Evolutionary conservation across 1,284 basidiomycete species (phyloP), one percentile per base, ranked within the genome.

Genomic region (Moesziomyces parantarcticus): DNA sequence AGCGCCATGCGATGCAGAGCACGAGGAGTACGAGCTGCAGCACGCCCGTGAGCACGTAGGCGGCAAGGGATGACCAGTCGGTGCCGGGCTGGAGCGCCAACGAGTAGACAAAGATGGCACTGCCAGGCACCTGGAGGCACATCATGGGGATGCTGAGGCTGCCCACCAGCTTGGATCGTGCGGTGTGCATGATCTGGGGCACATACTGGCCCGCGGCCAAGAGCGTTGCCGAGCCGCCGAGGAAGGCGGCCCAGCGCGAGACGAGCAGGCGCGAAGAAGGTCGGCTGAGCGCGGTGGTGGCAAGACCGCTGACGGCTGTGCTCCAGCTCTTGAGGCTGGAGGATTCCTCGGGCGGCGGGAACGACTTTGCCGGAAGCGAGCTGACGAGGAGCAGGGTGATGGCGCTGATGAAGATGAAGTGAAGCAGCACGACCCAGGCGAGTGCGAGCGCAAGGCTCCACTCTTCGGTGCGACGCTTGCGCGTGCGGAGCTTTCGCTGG

Each of bases 61-160:
- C 65, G 21, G 80, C 65, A 7, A 77, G 67, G 29, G 77, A 80
- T 7, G 75, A 77, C 79, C 70, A 70, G 45, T 62, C 61, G 39
- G 57, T 74, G 7, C 82, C 83, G 14, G 82, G 81, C 53, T 77
- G 78, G 21, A 79, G 60, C 3, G 81, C 75, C 10, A 84, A 64
- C 65, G 92, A 93, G 41, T 92, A 83, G 14, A 94, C 91, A 89
- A 99, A 97, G 40, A 94, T 84, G 21, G 93, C 87, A 1, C 92
- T 91, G 3, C 96, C 96, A 0, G 96, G 96, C 8, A 90, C 93
- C 85, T 99, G 95, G 22, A 99, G 91, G 46, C 89, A 86, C 96
- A 99, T 97, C 89, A 93, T 97, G 2, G 90, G 91, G 70, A 98
- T 92, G 76, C 91, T 94, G 22, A 98, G 87, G 1, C 94, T 93